Conservation (phyloP, 2,329 filamentous ascomycete genomes). For the Colletotrichum abscissum region DNA sequence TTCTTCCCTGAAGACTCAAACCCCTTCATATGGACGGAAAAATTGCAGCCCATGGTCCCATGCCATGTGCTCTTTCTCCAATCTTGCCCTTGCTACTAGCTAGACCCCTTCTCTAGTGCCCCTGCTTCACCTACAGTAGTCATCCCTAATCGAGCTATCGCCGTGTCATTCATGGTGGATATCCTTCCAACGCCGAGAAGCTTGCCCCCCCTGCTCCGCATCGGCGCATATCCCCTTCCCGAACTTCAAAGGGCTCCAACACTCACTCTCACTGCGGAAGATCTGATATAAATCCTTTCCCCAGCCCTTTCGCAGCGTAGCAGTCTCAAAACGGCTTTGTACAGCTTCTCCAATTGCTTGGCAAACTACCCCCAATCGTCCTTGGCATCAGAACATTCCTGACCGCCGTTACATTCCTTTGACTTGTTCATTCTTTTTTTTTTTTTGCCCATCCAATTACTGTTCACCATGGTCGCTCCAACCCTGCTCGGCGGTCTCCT, state of each 20-base stretch:
- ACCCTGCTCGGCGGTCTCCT: constrained; percentile 31
- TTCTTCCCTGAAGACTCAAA: background rate
- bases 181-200: background rate
- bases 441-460: background rate
- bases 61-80: constrained; percentile 4
- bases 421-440: background rate
- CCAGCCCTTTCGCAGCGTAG: constrained; percentile 10
- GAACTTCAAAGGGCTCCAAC: background rate
- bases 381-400: constrained; percentile 12
- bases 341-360: constrained; percentile 18
- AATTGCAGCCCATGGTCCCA: constrained; percentile 10
- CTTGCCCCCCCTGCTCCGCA: background rate
- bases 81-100: background rate
- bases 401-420: background rate
- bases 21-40: constrained; percentile 30
- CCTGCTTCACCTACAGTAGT: constrained; percentile 18
- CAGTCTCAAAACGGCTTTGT: background rate
- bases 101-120: constrained; percentile 8
- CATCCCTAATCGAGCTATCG: background rate
- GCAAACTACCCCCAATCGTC: constrained; percentile 1
- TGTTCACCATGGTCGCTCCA: constrained; percentile 24
- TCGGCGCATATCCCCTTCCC: background rate
- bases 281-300: constrained; percentile 27
- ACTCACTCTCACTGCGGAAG: background rate
- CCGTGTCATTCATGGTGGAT: constrained; percentile 21